Percentiles rank a stretch among this genome's conserved stretches.
These are phyloP conservation scores for Nigrospora sphaerica DNA, from an alignment of 2,329 filamentous ascomycete species.

Conservation along the genomic window DNA sequence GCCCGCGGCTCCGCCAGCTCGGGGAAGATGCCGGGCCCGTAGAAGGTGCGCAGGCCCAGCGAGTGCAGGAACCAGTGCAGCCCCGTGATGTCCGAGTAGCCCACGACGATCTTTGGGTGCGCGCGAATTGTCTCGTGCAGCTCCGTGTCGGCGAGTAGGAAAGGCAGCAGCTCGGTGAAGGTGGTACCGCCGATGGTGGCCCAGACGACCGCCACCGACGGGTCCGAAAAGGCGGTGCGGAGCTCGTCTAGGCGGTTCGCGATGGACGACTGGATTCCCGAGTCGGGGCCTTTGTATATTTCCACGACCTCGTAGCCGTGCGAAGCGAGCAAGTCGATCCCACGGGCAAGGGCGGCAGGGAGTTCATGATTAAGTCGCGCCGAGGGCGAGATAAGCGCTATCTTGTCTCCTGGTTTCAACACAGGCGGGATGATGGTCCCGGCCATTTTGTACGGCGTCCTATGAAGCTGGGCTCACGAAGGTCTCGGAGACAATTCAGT, in stretches of 20 bases:
- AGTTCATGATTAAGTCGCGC: slow-evolving; percentile 24
- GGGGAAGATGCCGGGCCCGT: slow-evolving; percentile 30
- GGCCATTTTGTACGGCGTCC: slow-evolving; percentile 4
- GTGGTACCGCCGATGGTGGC: slow-evolving; percentile 31
- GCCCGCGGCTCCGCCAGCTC: slow-evolving; percentile 26
- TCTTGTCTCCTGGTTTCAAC: slow-evolving; percentile 26
- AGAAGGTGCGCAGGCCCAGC: slow-evolving; percentile 33
- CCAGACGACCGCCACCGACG: slow-evolving; percentile 25
- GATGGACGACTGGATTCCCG: slow-evolving; percentile 23
- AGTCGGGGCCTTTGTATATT: slow-evolving; percentile 20
- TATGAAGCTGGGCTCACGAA: too few species aligned
- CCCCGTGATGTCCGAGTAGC: slow-evolving; percentile 33
- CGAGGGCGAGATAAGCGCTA: slow-evolving; percentile 33
- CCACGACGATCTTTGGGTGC: slow-evolving; percentile 33
- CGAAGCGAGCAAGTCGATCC: slow-evolving; percentile 16
- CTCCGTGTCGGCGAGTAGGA: slow-evolving; percentile 25
- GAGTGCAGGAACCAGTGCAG: slow-evolving; percentile 34
- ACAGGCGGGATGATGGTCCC: slow-evolving; percentile 12
- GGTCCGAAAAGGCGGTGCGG: slow-evolving; percentile 28
- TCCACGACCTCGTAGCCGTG: slow-evolving; percentile 26
- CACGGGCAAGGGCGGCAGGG: slow-evolving; percentile 21
- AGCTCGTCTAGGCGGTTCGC: slow-evolving; percentile 28
- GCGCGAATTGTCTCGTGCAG: slow-evolving; percentile 23
- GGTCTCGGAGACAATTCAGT: too few species aligned
- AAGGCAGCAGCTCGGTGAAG: slow-evolving; percentile 31